Conservation (phyloP, 73 alveolate genomes). For the Paramecium tetraurelia region DNA sequence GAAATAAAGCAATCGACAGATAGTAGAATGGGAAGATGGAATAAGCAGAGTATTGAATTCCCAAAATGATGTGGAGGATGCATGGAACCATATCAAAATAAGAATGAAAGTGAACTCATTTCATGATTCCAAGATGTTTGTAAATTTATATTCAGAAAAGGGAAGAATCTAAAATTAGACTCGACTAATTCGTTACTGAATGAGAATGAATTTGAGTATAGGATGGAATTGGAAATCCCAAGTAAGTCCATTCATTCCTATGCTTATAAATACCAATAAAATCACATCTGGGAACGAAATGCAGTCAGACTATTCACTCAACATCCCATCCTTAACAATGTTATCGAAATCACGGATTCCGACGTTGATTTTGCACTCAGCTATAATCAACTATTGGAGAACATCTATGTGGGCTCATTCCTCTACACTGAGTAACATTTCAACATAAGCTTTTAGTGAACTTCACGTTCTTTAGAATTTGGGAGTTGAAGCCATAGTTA, state of each 20-base stretch:
- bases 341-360: background rate
- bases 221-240: background rate
- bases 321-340: background rate
- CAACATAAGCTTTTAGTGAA: background rate
- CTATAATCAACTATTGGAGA: background rate
- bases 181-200: background rate
- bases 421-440: background rate
- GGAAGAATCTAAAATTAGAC: background rate
- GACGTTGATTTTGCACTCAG: background rate
- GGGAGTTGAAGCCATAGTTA: background rate
- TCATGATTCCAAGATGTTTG: background rate
- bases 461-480: background rate
- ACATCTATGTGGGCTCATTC: slow-evolving; percentile 5
- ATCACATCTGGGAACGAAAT: background rate
- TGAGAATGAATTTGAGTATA: background rate
- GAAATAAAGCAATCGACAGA: background rate
- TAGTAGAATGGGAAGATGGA: slow-evolving; percentile 41
- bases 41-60: background rate
- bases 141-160: background rate
- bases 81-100: background rate
- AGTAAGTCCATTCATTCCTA: background rate
- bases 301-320: background rate
- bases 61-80: background rate
- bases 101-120: background rate
- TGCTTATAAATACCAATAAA: background rate